Evolutionary conservation across 495 filamentous ascomycete genomes (phyloP).

Genomic region (Aspergillus incahuasiensis): DNA sequence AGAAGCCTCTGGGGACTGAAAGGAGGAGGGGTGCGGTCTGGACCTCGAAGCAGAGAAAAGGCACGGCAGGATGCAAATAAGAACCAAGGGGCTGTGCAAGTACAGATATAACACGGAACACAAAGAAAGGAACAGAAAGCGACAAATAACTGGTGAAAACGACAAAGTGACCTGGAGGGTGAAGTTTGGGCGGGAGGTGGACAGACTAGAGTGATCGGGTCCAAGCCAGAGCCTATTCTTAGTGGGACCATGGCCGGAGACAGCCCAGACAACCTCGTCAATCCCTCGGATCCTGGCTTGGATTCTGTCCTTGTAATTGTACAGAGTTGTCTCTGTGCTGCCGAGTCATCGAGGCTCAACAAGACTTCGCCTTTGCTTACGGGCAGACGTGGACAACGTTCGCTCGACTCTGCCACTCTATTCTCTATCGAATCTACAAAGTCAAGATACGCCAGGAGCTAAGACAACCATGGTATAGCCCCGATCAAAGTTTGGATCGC

Average conservation of each 20-base stretch:
- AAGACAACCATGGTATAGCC: background rate
- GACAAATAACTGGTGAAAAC: background rate
- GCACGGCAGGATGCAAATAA: background rate
- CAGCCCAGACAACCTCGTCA: background rate
- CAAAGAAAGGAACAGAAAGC: background rate
- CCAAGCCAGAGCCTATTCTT: background rate
- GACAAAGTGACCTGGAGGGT: background rate
- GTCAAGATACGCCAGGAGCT: background rate
- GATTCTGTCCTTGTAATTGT: background rate
- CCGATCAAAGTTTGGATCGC: background rate
- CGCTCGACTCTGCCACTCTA: too few relatives aligned
- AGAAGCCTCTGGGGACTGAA: conserved; percentile 5
- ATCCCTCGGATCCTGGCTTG: background rate
- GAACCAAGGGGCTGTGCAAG: background rate
- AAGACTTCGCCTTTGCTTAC: background rate
- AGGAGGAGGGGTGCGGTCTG: background rate
- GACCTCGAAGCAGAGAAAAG: background rate
- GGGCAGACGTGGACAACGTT: background rate
- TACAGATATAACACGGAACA: background rate
- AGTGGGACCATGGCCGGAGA: background rate
- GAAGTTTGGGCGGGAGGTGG: background rate
- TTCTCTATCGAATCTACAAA: too few relatives aligned
- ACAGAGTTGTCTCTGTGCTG: too few relatives aligned
- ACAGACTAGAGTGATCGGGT: background rate
- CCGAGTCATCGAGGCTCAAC: background rate